A percentile compares a stretch with the other conserved stretches of the same genome.
These are phyloP conservation scores for Boletus rex-veris DNA, from an alignment of 768 basidiomycete species.

Conservation along the genomic window DNA sequence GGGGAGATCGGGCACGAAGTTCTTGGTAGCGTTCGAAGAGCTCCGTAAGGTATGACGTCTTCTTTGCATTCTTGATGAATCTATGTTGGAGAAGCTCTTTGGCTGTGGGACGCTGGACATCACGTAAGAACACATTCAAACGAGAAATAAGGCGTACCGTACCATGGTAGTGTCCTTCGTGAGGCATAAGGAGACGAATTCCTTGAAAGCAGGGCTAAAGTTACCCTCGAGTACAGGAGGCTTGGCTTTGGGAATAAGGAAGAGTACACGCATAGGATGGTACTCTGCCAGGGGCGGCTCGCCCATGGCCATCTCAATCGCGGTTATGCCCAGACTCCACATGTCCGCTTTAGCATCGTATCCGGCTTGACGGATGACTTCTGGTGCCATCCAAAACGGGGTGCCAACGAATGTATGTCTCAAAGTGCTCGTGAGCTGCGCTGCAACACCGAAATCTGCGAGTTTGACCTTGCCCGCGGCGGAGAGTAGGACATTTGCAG, in stretches of 20 bases:
- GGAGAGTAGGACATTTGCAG: slow-evolving; percentile 90
- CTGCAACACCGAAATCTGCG: slow-evolving; percentile 98
- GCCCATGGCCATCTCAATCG: slow-evolving; percentile 97
- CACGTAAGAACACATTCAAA: slow-evolving; percentile 9
- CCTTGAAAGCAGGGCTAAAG: slow-evolving; percentile 85
- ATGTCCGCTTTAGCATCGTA: slow-evolving; percentile 96
- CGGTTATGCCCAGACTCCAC: slow-evolving; percentile 98
- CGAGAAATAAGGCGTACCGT: slow-evolving; percentile 24
- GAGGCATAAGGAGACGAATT: slow-evolving; percentile 85
- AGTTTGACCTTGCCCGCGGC: slow-evolving; percentile 93
- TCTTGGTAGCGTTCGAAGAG: slow-evolving; percentile 87
- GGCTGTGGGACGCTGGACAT: slow-evolving; percentile 75
- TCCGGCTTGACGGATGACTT: slow-evolving; percentile 95
- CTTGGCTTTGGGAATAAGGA: slow-evolving; percentile 96
- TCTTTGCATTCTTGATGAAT: slow-evolving; percentile 83
- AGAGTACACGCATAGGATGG: slow-evolving; percentile 97
- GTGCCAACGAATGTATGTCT: slow-evolving; percentile 98
- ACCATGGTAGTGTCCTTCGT: slow-evolving; percentile 88
- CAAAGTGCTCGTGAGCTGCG: slow-evolving; percentile 89
- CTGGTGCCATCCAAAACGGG: slow-evolving; percentile 98
- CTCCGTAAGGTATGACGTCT: slow-evolving; percentile 80
- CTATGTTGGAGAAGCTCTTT: slow-evolving; percentile 91
- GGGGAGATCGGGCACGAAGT: slow-evolving; percentile 59
- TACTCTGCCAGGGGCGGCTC: slow-evolving; percentile 96
- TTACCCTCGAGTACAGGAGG: slow-evolving; percentile 86